Conservation (phyloP, 1,139 yeast genomes). For the Zygosaccharomyces sapae region DNA sequence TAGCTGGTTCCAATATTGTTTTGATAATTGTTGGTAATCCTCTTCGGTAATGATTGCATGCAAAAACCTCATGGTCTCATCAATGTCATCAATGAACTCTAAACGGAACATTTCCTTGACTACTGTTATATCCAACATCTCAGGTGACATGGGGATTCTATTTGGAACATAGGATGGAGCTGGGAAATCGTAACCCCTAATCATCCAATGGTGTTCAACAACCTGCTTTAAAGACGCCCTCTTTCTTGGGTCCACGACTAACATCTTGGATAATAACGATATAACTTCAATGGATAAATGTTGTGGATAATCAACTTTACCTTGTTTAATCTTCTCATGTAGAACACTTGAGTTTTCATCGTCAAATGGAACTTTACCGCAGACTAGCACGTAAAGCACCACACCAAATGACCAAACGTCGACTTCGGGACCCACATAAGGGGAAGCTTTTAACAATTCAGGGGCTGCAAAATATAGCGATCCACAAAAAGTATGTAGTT, state of each 20-base stretch:
- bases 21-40: conserved; percentile 51
- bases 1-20: conserved; percentile 27
- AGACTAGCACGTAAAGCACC: conserved; percentile 85
- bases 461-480: conserved; percentile 98
- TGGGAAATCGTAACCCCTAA: conserved; percentile 74
- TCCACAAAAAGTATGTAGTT: conserved; percentile 93
- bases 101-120: conserved; percentile 71
- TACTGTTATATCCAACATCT: conserved; percentile 57
- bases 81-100: conserved; percentile 70
- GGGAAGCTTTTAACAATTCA: conserved; percentile 85
- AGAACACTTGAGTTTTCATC: conserved; percentile 89
- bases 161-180: conserved; percentile 71
- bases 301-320: conserved; percentile 86
- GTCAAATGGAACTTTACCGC: conserved; percentile 98
- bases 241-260: conserved; percentile 79
- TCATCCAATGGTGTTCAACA: conserved; percentile 91
- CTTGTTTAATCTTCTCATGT: conserved; percentile 91
- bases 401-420: conserved; percentile 99
- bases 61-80: conserved; percentile 54
- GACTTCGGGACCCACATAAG: conserved; percentile 94
- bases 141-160: conserved; percentile 70
- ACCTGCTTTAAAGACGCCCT: conserved; percentile 81
- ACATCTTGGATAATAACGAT: conserved; percentile 80
- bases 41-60: conserved; percentile 57
- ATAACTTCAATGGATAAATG: conserved; percentile 78